Evolutionary conservation across 2,329 filamentous ascomycete genomes (phyloP).

Genomic region (Cadophora gregata): DNA sequence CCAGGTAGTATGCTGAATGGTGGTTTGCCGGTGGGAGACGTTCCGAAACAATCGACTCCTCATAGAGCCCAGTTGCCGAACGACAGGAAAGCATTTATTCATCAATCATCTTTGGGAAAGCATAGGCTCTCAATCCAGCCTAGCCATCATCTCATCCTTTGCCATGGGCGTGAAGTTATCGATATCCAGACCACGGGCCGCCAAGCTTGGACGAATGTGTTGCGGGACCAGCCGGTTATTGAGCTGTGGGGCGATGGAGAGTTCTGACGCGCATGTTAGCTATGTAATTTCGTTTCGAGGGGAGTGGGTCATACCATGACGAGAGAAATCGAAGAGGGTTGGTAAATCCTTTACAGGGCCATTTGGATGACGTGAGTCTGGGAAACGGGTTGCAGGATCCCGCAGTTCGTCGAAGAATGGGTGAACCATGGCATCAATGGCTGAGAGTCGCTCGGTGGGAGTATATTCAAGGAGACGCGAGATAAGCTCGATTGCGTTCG

Average conservation of each 20-base stretch:
- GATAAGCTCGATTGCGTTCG: conserved; percentile 93
- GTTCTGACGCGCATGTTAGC: conserved; percentile 62
- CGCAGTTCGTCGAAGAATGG: conserved; percentile 98
- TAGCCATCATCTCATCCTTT: conserved; percentile 97
- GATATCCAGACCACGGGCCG: conserved; percentile 83
- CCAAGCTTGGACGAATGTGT: conserved; percentile 78
- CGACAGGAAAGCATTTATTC: conserved; percentile 45
- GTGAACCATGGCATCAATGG: conserved; percentile 96
- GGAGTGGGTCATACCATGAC: conserved; percentile 71
- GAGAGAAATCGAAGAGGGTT: conserved; percentile 88
- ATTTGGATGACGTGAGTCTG: conserved; percentile 90
- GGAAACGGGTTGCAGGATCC: conserved; percentile 87
- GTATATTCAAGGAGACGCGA: conserved; percentile 95
- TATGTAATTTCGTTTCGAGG: conserved; percentile 1
- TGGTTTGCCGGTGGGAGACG: conserved; percentile 39
- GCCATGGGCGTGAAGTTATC: conserved; percentile 90
- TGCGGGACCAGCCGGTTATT: conserved; percentile 87
- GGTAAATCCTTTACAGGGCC: conserved; percentile 83
- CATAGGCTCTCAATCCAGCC: conserved; percentile 76
- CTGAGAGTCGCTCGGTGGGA: conserved; percentile 90
- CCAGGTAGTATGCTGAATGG: conserved; percentile 40
- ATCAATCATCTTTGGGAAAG: conserved; percentile 38
- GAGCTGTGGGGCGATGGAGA: conserved; percentile 90
- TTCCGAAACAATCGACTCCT: conserved; percentile 39
- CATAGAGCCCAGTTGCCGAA: conserved; percentile 38